Conservation (phyloP, 805 yeast genomes). For the Candida sonorensis region DNA sequence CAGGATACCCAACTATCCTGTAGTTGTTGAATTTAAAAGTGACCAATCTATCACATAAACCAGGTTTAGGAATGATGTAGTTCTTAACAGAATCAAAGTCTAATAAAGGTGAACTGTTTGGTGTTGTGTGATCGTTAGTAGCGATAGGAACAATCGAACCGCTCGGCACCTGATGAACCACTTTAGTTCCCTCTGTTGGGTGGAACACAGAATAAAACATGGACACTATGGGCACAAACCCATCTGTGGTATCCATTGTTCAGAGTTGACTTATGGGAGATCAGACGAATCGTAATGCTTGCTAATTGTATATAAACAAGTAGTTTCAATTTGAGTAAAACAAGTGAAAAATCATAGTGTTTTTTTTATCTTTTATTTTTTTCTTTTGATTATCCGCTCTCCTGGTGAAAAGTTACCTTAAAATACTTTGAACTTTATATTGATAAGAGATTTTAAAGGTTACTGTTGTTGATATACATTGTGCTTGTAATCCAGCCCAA, state of each 20-base stretch:
- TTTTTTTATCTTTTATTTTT: too few species aligned
- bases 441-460: too few species aligned
- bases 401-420: too few species aligned
- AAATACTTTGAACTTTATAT: too few species aligned
- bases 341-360: too few species aligned
- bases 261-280: not conserved
- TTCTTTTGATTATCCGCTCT: too few species aligned
- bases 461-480: too few species aligned
- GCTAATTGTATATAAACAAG: too few species aligned
- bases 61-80: constrained; percentile 91
- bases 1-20: constrained; percentile 83
- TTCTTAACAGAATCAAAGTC: constrained; percentile 83
- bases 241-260: constrained; percentile 32
- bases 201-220: constrained; percentile 89
- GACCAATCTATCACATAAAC: constrained; percentile 75
- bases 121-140: constrained; percentile 26
- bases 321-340: too few species aligned
- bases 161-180: constrained; percentile 83
- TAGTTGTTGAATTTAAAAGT: constrained; percentile 65
- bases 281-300: not conserved
- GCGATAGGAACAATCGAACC: constrained; percentile 46
- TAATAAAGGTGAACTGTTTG: constrained; percentile 40
- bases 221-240: constrained; percentile 85
- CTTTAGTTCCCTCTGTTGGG: constrained; percentile 93
- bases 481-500: too few species aligned